Percentiles rank a stretch among this genome's conserved stretches.
Evolutionary conservation across 2,329 filamentous ascomycete species (phyloP).

Genomic region (Talaromyces sp.): DNA sequence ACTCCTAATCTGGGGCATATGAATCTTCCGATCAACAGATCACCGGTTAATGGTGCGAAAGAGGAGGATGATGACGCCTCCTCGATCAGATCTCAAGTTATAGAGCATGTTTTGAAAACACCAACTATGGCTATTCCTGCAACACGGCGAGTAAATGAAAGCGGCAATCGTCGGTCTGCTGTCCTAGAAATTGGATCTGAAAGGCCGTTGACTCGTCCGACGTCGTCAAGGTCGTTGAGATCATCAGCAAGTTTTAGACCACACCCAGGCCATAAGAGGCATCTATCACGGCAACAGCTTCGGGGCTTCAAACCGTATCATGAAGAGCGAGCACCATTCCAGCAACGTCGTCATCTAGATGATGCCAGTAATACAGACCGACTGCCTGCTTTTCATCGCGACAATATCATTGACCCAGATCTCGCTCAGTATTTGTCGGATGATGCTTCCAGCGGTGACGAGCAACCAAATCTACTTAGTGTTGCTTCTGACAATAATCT

Average conservation of each 20-base stretch:
- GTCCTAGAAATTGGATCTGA: conserved; percentile 86
- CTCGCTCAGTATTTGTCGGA: conserved; percentile 94
- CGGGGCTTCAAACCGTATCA: conserved; percentile 67
- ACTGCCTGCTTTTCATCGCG: conserved; percentile 91
- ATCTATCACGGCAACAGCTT: conserved; percentile 83
- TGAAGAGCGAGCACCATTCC: conserved; percentile 85
- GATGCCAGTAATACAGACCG: conserved; percentile 62
- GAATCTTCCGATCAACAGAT: neutral
- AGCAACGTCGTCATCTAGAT: conserved; percentile 68
- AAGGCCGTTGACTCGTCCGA: conserved; percentile 75
- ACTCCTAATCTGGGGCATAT: conserved; percentile 50
- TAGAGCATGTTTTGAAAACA: conserved; percentile 47
- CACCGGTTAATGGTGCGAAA: conserved; percentile 52
- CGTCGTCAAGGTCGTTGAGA: conserved; percentile 83
- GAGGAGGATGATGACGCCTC: conserved; percentile 47
- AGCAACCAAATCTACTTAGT: conserved; percentile 79
- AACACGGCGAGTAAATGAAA: conserved; percentile 64
- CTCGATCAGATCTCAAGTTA: conserved; percentile 45
- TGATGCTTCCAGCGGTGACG: conserved; percentile 84
- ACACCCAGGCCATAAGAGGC: conserved; percentile 76
- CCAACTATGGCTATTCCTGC: conserved; percentile 65
- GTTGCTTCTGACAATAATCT: conserved; percentile 65
- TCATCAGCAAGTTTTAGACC: conserved; percentile 66
- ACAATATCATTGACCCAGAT: conserved; percentile 97
- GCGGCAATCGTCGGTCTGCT: conserved; percentile 77